These are phyloP conservation scores for Adansonia gregorii DNA, from an alignment of 441 rosid genomes.

Conservation along the genomic window DNA sequence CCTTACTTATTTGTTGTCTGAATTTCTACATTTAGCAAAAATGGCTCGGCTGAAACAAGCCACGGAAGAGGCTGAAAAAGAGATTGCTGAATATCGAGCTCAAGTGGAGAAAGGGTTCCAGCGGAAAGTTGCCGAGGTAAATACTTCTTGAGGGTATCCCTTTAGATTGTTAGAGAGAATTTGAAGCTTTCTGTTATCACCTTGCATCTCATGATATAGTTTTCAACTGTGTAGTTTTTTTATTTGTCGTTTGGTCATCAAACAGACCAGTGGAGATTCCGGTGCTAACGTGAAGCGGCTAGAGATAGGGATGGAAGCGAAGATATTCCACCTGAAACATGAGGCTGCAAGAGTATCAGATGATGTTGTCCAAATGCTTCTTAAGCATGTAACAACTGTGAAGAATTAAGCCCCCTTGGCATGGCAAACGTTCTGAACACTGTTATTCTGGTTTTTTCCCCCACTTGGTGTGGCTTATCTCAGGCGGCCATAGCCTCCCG, in stretches of 20 bases:
- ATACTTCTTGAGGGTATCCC: background rate
- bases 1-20: conserved; percentile 17
- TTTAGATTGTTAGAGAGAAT: too few species aligned
- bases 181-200: too few species aligned
- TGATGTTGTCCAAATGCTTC: conserved; percentile 73
- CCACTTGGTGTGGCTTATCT: background rate
- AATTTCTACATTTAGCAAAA: conserved; percentile 51
- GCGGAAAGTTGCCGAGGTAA: conserved; percentile 81
- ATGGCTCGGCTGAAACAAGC: conserved; percentile 81
- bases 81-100: conserved; percentile 67
- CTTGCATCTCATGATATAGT: background rate
- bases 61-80: conserved; percentile 83
- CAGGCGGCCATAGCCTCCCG: too few species aligned
- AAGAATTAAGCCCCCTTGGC: conserved; percentile 28
- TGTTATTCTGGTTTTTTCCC: background rate
- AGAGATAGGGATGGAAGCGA: conserved; percentile 71
- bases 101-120: conserved; percentile 79
- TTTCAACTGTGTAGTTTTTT: background rate
- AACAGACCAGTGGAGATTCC: conserved; percentile 81
- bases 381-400: conserved; percentile 48
- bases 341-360: conserved; percentile 61
- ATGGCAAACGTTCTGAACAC: background rate
- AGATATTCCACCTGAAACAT: conserved; percentile 58
- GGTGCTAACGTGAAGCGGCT: conserved; percentile 91
- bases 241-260: background rate